phyloP scores from a whole-genome alignment of 768 basidiomycete genomes.

The Floccularia luteovirens region DNA sequence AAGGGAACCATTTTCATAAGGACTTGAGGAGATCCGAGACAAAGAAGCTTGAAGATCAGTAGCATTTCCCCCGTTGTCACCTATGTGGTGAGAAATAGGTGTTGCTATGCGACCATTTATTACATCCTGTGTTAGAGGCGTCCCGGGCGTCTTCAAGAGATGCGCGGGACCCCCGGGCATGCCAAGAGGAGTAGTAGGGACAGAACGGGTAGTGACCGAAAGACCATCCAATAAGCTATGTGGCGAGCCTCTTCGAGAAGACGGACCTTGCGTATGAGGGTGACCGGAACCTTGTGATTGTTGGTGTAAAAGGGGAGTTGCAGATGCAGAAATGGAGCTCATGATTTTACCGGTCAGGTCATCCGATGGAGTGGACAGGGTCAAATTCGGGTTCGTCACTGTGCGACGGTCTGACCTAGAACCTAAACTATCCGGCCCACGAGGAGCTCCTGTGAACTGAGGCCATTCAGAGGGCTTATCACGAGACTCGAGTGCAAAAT shows the following conservation, averaged over 20 bases:
- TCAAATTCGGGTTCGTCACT: conserved; percentile 69
- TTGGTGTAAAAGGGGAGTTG: conserved; percentile 60
- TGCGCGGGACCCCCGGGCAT: conserved; percentile 40
- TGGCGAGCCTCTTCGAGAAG: conserved; percentile 72
- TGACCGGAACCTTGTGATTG: conserved; percentile 41
- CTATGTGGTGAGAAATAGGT: conserved; percentile 36
- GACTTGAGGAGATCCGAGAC: conserved; percentile 53
- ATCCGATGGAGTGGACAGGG: conserved; percentile 47
- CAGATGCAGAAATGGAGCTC: conserved; percentile 41
- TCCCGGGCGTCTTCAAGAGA: conserved; percentile 60
- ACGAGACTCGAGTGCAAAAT: conserved; percentile 47
- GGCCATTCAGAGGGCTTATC: conserved; percentile 92
- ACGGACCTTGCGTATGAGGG: conserved; percentile 32
- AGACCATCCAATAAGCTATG: conserved; percentile 55
- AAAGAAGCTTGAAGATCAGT: conserved; percentile 65
- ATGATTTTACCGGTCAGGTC: conserved; percentile 38
- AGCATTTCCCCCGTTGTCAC: conserved; percentile 41
- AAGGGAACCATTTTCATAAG: conserved; percentile 49
- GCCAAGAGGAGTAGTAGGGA: conserved; percentile 74
- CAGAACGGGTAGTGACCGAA: conserved; percentile 62
- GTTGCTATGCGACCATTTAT: conserved; percentile 58
- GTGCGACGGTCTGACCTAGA: conserved; percentile 58
- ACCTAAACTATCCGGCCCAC: conserved; percentile 50
- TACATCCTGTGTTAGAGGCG: conserved; percentile 55
- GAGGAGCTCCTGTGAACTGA: conserved; percentile 64